Evolutionary conservation across 805 yeast genomes (phyloP).

Genomic region (Kazachstania psychrophila): DNA sequence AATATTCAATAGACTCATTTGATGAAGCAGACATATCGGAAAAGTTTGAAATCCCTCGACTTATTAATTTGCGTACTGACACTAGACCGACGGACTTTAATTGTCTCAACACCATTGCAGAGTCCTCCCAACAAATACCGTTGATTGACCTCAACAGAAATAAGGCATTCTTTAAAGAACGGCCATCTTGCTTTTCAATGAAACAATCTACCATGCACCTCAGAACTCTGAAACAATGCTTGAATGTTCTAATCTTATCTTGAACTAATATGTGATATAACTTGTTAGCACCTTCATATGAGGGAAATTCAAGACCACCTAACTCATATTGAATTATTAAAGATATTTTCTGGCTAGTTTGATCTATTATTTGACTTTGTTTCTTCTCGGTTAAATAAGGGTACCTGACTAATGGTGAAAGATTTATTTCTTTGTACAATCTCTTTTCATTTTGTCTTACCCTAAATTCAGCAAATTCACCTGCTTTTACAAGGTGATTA

Average conservation of each 20-base stretch:
- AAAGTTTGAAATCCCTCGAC: constrained; percentile 30
- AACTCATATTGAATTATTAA: constrained; percentile 41
- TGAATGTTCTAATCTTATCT: constrained; percentile 38
- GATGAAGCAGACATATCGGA: constrained; percentile 26
- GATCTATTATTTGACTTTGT: constrained; percentile 19
- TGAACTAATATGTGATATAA: constrained; percentile 34
- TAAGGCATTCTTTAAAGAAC: constrained; percentile 34
- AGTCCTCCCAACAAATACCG: constrained; percentile 45
- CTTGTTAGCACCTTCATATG: constrained; percentile 33
- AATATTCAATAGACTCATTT: constrained; percentile 33
- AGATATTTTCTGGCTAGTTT: constrained; percentile 32
- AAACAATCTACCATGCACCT: constrained; percentile 39
- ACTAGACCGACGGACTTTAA: constrained; percentile 39
- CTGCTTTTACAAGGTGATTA: constrained; percentile 28
- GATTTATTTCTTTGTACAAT: constrained; percentile 37
- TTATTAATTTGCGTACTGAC: constrained; percentile 32
- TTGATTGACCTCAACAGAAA: constrained; percentile 33
- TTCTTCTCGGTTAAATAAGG: constrained; percentile 29
- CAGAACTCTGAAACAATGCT: constrained; percentile 35
- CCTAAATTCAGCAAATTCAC: constrained; percentile 35
- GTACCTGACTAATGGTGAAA: constrained; percentile 32
- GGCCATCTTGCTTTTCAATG: constrained; percentile 34
- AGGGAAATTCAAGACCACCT: constrained; percentile 42
- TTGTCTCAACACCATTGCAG: constrained; percentile 38
- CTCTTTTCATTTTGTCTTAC: constrained; percentile 38